Evolutionary conservation across 1,139 yeast genomes (phyloP).

Genomic region (Meyerozyma guilliermondii): DNA sequence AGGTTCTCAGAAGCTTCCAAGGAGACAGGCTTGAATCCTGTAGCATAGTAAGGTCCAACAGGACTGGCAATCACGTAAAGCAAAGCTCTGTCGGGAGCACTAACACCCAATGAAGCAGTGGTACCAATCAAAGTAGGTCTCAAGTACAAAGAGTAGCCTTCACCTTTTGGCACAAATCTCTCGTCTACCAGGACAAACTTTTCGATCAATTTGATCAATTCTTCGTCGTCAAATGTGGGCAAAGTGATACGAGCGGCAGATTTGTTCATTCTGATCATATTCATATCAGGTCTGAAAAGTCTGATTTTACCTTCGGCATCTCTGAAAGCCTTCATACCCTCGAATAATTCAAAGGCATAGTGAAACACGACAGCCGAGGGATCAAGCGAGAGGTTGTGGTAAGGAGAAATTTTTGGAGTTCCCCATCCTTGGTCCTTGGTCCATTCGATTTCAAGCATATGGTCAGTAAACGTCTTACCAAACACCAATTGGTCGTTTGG

Average conservation of each 20-base stretch:
- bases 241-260: constrained; percentile 84
- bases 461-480: constrained; percentile 85
- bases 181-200: constrained; percentile 70
- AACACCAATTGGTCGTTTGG: constrained; percentile 77
- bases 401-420: constrained; percentile 79
- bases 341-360: constrained; percentile 92
- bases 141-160: constrained; percentile 86
- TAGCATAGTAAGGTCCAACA: constrained; percentile 87
- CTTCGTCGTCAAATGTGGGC: constrained; percentile 78
- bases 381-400: constrained; percentile 68
- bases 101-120: constrained; percentile 78
- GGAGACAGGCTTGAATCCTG: constrained; percentile 91
- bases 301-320: constrained; percentile 65
- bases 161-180: constrained; percentile 73
- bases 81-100: constrained; percentile 73
- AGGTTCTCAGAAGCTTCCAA: constrained; percentile 94
- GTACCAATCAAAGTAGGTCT: constrained; percentile 97
- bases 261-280: constrained; percentile 86
- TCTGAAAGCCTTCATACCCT: constrained; percentile 93
- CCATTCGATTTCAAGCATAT: constrained; percentile 90
- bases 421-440: constrained; percentile 75
- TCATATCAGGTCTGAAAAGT: constrained; percentile 85
- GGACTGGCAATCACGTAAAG: constrained; percentile 88
- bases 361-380: constrained; percentile 90
- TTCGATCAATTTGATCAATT: constrained; percentile 67